Base-by-base conservation (phyloP, 2,329 filamentous ascomycete genomes). In the Stagonosporopsis vannaccii region DNA sequence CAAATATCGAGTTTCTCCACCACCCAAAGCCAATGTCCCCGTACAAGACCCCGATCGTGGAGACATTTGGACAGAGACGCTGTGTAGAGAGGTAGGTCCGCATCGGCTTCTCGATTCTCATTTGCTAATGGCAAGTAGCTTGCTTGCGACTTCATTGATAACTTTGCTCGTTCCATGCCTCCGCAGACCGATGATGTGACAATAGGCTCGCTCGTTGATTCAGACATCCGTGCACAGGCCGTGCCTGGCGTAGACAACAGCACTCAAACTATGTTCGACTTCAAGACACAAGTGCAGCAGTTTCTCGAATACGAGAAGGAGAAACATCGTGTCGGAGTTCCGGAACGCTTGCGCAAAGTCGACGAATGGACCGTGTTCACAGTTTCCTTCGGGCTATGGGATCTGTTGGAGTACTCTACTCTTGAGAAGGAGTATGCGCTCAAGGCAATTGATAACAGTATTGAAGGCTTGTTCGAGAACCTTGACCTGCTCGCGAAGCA, bases 371-470 rank as follows among this genome's bases (percentile, higher is more conserved):
- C 69, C 22, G 49, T 75, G 30, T 76, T 76, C 55, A 74, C 74
- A 9, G 66, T 77, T 15, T 71, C 71, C 35, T 75, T 77, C 45
- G 74, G 75, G 13, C 62, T 73, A 19, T 75, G 71, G 69, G 75
- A 77, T 44, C 52, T 77, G 22, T 59, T 73, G 59, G 68, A 73
- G 42, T 77, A 72, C 48, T 65, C 70, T 2, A 41, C 51, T 2
- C 51, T 75, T 43, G 68, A 73, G 11, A 63, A 67, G 35, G 60
- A 67, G 25, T 59, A 56, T 9, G 72, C 69, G 4, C 60, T 71
- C 46, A 61, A 61, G 25, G 72, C 72, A 4, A 70, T 76, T 37
- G 64, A 72, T 20, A 64, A 63, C 36, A 76, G 69, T 48, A 69
- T 77, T 20, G 63, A 66, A 19, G 62, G 67, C 36, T 58, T 77